Percentiles rank a stretch among this genome's conserved stretches.
These are phyloP conservation scores for Furcasterigmium furcatum DNA, from an alignment of 2,329 filamentous ascomycete species.

Conservation along the genomic window DNA sequence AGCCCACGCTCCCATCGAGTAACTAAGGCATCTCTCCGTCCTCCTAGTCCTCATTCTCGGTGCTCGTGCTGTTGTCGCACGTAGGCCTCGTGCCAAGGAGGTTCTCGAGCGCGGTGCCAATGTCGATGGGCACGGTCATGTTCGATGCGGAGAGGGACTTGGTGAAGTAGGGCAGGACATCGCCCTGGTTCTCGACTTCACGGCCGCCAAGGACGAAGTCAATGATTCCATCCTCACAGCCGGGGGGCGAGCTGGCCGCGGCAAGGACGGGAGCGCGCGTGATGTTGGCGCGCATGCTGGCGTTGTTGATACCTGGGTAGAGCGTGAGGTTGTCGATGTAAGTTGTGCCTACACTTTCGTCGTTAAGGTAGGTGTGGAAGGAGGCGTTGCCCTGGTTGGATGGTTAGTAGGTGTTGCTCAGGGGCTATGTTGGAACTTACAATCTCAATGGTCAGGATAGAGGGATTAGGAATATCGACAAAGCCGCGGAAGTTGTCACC, in stretches of 20 bases:
- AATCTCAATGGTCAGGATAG: conserved; percentile 61
- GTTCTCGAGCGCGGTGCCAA: conserved; percentile 22
- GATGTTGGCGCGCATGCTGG: conserved; percentile 51
- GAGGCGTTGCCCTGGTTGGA: conserved; percentile 54
- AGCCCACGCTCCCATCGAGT: no score
- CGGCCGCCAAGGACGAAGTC: conserved; percentile 53
- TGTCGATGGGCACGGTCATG: conserved; percentile 49
- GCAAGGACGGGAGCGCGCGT: conserved; percentile 45
- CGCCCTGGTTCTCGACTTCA: conserved; percentile 45
- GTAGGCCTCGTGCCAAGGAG: no score
- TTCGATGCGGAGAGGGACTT: conserved; percentile 49
- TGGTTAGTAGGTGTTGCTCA: not conserved
- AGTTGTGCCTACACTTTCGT: conserved; percentile 48
- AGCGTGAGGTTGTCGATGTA: conserved; percentile 58
- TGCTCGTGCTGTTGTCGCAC: no score
- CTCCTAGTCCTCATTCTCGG: no score
- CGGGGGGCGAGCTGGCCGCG: conserved; percentile 34
- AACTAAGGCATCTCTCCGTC: no score
- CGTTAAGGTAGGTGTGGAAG: conserved; percentile 55
- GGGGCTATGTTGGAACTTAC: conserved; percentile 33
- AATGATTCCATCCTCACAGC: conserved; percentile 52
- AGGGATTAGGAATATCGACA: conserved; percentile 61
- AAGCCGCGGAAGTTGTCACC: conserved; percentile 60
- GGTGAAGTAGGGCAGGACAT: conserved; percentile 53
- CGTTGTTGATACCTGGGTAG: conserved; percentile 54